These are phyloP conservation scores for Helotiales sp. DNA, from an alignment of 2,329 filamentous ascomycete genomes.

Conservation along the genomic window DNA sequence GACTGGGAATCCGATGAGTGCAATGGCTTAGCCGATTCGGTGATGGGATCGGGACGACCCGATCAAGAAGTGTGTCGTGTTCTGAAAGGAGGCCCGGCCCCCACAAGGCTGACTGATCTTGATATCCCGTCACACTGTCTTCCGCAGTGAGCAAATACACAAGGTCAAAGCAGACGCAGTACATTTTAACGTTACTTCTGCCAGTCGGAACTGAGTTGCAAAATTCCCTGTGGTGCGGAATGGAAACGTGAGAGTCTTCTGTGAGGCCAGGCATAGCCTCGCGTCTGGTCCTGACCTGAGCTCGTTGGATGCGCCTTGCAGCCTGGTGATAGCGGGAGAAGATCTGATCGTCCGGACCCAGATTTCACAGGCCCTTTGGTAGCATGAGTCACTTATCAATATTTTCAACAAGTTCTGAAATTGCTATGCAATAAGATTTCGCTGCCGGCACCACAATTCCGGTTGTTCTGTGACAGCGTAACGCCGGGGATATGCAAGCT, in stretches of 20 bases:
- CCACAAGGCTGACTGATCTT: constrained; percentile 2
- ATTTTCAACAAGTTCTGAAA: not conserved
- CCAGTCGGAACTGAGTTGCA: not conserved
- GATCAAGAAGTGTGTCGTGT: not conserved
- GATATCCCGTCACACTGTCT: not conserved
- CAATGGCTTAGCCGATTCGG: constrained; percentile 14
- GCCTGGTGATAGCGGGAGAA: not conserved
- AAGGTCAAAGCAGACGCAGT: not conserved
- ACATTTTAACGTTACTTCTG: not conserved
- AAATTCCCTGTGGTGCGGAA: not conserved
- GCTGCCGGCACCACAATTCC: not conserved
- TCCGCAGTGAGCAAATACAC: not conserved
- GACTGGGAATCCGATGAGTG: not conserved
- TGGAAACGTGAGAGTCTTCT: not conserved
- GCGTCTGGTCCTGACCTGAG: not conserved
- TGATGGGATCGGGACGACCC: constrained; percentile 6
- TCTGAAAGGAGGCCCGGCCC: constrained; percentile 2
- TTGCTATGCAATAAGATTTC: not conserved
- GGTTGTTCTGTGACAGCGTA: not conserved
- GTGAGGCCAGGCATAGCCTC: constrained; percentile 11
- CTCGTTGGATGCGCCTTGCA: not conserved
- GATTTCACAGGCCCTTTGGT: not conserved
- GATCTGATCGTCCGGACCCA: not conserved
- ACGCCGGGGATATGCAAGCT: not conserved
- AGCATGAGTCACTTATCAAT: not conserved